Percentiles rank a stretch among this genome's conserved stretches.
phyloP scores from a whole-genome alignment of 805 yeast genomes.

The Cyberlindnera euphorbiae region DNA sequence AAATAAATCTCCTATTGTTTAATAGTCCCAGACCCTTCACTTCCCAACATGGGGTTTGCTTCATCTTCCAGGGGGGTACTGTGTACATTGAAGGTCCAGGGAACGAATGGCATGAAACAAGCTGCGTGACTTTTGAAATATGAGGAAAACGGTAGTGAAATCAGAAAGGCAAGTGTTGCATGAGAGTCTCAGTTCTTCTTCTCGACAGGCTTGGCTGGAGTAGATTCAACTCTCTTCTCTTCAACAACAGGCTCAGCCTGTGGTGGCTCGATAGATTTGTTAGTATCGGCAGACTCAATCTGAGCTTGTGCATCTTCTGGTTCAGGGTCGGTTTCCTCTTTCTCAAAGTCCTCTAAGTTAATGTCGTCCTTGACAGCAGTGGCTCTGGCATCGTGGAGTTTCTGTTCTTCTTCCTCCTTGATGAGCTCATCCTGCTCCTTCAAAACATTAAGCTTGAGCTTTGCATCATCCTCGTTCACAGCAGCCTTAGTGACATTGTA shows the following conservation, averaged over 20 bases:
- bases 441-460: slow-evolving; percentile 65
- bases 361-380: slow-evolving; percentile 32
- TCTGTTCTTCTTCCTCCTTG: slow-evolving; percentile 81
- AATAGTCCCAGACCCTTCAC: no score
- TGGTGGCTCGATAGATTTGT: slow-evolving; percentile 14
- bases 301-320: slow-evolving; percentile 7
- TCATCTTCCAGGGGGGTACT: no score
- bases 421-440: slow-evolving; percentile 81
- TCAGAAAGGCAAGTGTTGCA: no score
- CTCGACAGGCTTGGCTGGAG: no score
- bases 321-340: slow-evolving; percentile 15
- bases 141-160: no score
- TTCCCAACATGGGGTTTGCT: no score
- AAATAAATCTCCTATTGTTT: no score
- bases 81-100: no score
- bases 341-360: slow-evolving; percentile 34
- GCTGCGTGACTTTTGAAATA: no score
- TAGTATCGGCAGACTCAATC: slow-evolving; percentile 10
- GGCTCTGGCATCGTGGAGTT: slow-evolving; percentile 31
- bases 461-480: slow-evolving; percentile 55
- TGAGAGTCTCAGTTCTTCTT: no score
- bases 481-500: slow-evolving; percentile 93
- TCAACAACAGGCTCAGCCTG: slow-evolving; percentile 1
- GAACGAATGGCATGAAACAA: no score
- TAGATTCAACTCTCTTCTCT: no score